Percentiles rank a stretch among this genome's conserved stretches.
These are phyloP conservation scores for Astraeus odoratus DNA, from an alignment of 768 basidiomycete species.

Conservation along the genomic window DNA sequence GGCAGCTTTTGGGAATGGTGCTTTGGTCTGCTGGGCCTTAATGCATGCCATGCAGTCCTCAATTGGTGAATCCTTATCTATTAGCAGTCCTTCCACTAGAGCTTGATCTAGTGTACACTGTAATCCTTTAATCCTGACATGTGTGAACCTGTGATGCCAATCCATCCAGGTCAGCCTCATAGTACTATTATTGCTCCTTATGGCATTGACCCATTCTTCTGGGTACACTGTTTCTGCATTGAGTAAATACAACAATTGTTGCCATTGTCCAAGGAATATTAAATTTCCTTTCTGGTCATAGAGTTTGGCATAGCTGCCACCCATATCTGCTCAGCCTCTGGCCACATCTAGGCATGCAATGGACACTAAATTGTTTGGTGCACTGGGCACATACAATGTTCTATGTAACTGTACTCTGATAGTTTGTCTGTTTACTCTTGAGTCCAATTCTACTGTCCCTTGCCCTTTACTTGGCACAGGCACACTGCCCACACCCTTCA, in stretches of 20 bases:
- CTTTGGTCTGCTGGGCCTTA: neutral
- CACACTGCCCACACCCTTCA: neutral
- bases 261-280: too few species aligned
- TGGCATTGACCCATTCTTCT: too few species aligned
- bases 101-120: neutral
- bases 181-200: too few species aligned
- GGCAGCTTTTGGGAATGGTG: neutral
- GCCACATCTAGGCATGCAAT: too few species aligned
- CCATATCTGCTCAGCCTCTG: too few species aligned
- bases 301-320: too few species aligned
- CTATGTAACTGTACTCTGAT: neutral
- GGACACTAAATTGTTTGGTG: neutral
- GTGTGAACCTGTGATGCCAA: too few species aligned
- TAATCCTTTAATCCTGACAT: neutral
- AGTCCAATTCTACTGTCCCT: neutral
- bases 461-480: neutral
- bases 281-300: too few species aligned
- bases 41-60: conserved; percentile 6
- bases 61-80: neutral
- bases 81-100: neutral
- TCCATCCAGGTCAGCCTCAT: too few species aligned
- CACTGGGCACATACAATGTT: neutral
- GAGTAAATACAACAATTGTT: too few species aligned
- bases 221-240: too few species aligned
- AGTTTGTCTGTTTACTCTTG: neutral